phyloP scores from a whole-genome alignment of 768 basidiomycete genomes.

The Cystobasidiopsis lactophilus region DNA sequence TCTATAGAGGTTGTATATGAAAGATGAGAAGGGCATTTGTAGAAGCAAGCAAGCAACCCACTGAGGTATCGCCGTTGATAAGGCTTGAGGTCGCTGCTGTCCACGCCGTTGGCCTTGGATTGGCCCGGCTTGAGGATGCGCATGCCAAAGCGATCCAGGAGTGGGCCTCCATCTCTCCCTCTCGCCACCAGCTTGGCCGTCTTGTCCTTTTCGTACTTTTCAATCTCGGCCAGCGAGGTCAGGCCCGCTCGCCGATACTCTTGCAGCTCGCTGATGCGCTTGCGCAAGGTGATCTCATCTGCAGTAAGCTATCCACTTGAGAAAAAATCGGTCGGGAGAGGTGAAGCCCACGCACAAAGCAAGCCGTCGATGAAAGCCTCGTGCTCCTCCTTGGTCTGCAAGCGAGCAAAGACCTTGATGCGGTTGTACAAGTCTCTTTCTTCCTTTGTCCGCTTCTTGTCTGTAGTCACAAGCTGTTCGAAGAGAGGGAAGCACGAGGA shows the following conservation, averaged over 20 bases:
- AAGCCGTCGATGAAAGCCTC: slow-evolving; percentile 72
- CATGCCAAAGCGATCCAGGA: too few relatives aligned
- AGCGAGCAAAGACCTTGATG: slow-evolving; percentile 66
- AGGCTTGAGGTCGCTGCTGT: too few relatives aligned
- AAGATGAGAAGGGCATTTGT: not conserved
- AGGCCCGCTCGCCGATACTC: slow-evolving; percentile 70
- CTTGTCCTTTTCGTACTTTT: slow-evolving; percentile 60
- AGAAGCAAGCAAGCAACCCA: too few relatives aligned
- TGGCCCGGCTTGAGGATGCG: too few relatives aligned
- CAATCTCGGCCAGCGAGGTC: slow-evolving; percentile 63
- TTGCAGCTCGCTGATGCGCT: slow-evolving; percentile 75
- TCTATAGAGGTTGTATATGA: not conserved
- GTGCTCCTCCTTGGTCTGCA: slow-evolving; percentile 79
- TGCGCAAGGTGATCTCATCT: slow-evolving; percentile 76
- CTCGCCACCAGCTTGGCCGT: too few relatives aligned
- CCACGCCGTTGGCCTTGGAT: too few relatives aligned
- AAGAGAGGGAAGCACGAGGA: too few relatives aligned
- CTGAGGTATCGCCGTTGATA: too few relatives aligned
- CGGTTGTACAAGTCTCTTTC: slow-evolving; percentile 77
- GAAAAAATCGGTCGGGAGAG: not conserved
- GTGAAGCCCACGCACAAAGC: slow-evolving; percentile 40
- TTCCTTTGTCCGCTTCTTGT: slow-evolving; percentile 74
- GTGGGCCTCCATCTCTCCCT: too few relatives aligned
- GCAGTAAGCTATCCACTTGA: too few relatives aligned
- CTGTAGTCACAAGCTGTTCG: slow-evolving; percentile 59